Base-by-base conservation (phyloP, 768 basidiomycete species). In the Russula lepida region DNA sequence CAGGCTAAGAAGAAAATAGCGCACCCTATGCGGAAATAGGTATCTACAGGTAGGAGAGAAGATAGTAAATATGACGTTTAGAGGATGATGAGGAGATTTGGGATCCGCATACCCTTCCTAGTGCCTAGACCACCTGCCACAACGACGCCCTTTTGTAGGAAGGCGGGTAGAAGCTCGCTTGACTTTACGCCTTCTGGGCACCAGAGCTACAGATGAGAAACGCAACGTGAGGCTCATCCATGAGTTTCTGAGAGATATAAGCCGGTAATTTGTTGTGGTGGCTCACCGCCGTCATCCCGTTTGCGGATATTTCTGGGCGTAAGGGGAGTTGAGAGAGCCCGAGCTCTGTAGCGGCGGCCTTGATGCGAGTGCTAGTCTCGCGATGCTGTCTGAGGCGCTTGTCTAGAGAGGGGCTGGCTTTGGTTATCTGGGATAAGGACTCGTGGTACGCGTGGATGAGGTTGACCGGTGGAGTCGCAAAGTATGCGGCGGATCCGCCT, bases 401-500 rank as follows among this genome's bases (percentile, higher is more conserved):
- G 59, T 85, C 79, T 39, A 98, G 80, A 1, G 90, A 84, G 2
- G 83, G 79, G 1, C 77, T 67, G 6, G 75, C 75, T 68, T 78
- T 77, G 6, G 83, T 86, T 73, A 99, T 92, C 63, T 81, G 78
- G 27, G 73, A 72, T 54, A 99, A 81, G 9, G 94, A 88, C n/a
- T 84, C 80, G 69, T 88, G 84, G 72, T 90, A 91, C 2, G 97
- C 91, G 72, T 92, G 90, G 69, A 98, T 84, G 66, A 99, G 83
- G 75, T 97, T 95, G 61, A 95, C 90, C 8, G 93, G 94, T 2
- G 93, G 91, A 0, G 94, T 98, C 8, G 95, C 95, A 73, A 98
- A 98, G 78, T 98, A 98, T 21, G 86, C 86, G 0, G 92, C 79
- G 12, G 74, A 75, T 61, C 90, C 90, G 60, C 75, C 74, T 75